Evolutionary conservation across 306 rosid species (phyloP), one percentile per base, ranked within the genome.

Genomic region (Vachellia pachyceras): DNA sequence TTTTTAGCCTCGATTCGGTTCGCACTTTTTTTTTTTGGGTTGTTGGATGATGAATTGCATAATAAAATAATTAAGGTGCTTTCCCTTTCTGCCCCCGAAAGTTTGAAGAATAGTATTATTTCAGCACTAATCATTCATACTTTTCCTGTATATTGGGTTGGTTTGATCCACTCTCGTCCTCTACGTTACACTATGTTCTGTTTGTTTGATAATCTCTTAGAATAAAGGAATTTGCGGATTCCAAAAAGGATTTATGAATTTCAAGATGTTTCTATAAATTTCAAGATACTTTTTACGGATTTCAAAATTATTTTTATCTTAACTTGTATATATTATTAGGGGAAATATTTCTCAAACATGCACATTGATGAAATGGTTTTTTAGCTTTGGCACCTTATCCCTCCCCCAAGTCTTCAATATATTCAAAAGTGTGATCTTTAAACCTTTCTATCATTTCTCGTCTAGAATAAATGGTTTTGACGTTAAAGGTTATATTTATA

Each of bases 61-160:
- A 41, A 68, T 40, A 22, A 61, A 74, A 49, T 63, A 60, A 39
- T 46, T 55, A 90, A 88, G 82, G 89, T 57, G 13, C 39, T 70
- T 63, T 33, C 36, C 81, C 91, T 88, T 88, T 90, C 60, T 57
- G 60, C 20, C 70, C 79, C 81, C 80, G 77, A 82, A 82, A 73
- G 79, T 73, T 82, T 74, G 29, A 5, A 46, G 61, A 55, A 84
- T 76, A 83, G 82, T 70, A 87, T 84, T 87, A 76, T 77, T 81
- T 85, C 84, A 15, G 10, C 47, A 78, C 80, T 72, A 69, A 87
- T 82, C 85, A 84, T 88, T 85, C 78, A 57, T 69, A 71, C 82
- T 86, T 86, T 88, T 84, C 17, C 78, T 22, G 33, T 68, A 25
- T 13, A n/a, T 57, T 78, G 37, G 36, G n/a, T 37, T 42, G 74